Percentiles rank a stretch among this genome's conserved stretches.
Conservation (phyloP, 768 basidiomycete genomes). For the Calocera viscosa region DNA sequence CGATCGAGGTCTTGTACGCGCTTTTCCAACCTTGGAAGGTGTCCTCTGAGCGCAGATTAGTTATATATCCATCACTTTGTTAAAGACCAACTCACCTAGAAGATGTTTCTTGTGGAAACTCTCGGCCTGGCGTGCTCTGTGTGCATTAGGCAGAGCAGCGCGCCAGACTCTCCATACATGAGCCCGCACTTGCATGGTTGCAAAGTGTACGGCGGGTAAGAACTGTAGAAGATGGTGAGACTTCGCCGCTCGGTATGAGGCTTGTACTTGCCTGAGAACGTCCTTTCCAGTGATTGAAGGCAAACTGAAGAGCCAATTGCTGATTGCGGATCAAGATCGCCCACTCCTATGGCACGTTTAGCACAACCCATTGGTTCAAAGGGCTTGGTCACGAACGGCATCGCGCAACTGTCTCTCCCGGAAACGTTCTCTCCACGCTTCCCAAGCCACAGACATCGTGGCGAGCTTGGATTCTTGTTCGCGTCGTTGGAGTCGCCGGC, state of each 20-base stretch:
- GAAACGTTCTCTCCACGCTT: constrained; percentile 66
- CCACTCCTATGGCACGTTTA: constrained; percentile 1
- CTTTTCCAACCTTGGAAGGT: constrained; percentile 56
- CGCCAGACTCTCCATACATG: constrained; percentile 57
- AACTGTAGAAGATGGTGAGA: constrained; percentile 36
- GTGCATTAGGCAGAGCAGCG: constrained; percentile 53
- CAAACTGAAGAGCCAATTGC: constrained; percentile 9
- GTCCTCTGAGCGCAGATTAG: constrained; percentile 31
- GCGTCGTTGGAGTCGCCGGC: constrained; percentile 44
- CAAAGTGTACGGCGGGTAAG: constrained; percentile 66
- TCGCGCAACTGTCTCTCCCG: constrained; percentile 45
- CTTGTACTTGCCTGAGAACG: constrained; percentile 7
- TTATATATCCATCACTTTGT: neutral
- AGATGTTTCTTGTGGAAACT: constrained; percentile 43
- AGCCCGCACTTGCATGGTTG: constrained; percentile 46
- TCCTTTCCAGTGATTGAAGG: constrained; percentile 13
- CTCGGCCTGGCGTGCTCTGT: constrained; percentile 52
- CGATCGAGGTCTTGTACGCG: constrained; percentile 53
- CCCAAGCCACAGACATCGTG: constrained; percentile 49
- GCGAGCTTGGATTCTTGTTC: constrained; percentile 50
- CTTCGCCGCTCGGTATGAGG: neutral
- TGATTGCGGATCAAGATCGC: constrained; percentile 4
- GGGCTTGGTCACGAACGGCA: neutral
- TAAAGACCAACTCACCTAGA: constrained; percentile 39
- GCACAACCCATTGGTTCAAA: neutral